A percentile compares a stretch with the other conserved stretches of the same genome.
Conservation (phyloP, 2,329 filamentous ascomycete genomes). For the Phyllosticta ampelicida region DNA sequence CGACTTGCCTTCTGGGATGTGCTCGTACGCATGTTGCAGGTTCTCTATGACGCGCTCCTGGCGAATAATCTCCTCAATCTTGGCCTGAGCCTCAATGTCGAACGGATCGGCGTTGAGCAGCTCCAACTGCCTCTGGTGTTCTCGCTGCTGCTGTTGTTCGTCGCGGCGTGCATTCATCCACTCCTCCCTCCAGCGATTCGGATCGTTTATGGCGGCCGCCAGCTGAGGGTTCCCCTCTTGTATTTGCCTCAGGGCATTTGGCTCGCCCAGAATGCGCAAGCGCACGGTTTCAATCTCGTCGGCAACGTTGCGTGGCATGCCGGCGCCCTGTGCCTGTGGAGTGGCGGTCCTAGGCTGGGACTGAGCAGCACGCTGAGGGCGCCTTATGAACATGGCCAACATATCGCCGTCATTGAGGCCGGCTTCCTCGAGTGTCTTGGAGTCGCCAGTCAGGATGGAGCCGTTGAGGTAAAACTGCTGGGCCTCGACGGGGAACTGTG, state of each 20-base stretch:
- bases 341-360: neutral
- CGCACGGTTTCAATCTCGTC: constrained; percentile 68
- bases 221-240: constrained; percentile 65
- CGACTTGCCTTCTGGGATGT: constrained; percentile 82
- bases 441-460: constrained; percentile 62
- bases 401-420: constrained; percentile 83
- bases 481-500: constrained; percentile 55
- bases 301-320: neutral
- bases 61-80: constrained; percentile 95
- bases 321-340: constrained; percentile 1
- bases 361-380: constrained; percentile 13
- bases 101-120: constrained; percentile 89
- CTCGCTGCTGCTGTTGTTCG: constrained; percentile 51
- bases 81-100: constrained; percentile 78
- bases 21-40: constrained; percentile 88
- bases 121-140: constrained; percentile 73
- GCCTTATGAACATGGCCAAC: constrained; percentile 69
- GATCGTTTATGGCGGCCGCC: constrained; percentile 63
- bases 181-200: constrained; percentile 63
- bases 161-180: constrained; percentile 57
- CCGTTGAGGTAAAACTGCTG: constrained; percentile 92
- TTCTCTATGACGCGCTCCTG: constrained; percentile 93
- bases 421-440: constrained; percentile 70
- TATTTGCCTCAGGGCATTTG: constrained; percentile 59
- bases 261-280: constrained; percentile 71